phyloP scores from a whole-genome alignment of 1,139 yeast species.

The Taphrina sp. region DNA sequence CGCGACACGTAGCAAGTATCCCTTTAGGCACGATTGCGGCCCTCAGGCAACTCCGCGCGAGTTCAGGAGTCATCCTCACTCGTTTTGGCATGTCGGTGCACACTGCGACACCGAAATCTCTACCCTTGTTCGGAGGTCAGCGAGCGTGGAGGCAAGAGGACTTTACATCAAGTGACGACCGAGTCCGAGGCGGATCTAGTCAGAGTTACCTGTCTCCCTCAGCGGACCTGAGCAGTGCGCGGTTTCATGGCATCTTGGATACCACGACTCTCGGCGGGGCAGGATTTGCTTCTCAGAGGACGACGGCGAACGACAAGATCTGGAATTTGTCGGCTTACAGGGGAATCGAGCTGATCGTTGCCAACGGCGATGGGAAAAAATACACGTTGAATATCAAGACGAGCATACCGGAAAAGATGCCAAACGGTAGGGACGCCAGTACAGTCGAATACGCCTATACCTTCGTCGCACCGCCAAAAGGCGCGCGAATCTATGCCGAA shows the following conservation, averaged over 20 bases:
- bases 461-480: conserved; percentile 10
- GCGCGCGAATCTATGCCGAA: conserved; percentile 4
- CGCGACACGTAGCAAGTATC: too few relatives aligned
- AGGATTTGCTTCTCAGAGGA: conserved; percentile 33
- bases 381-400: conserved; percentile 31
- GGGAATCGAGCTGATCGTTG: conserved; percentile 28
- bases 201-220: conserved; percentile 14
- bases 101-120: conserved; percentile 6
- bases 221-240: conserved; percentile 10
- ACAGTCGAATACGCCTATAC: conserved; percentile 25
- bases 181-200: conserved; percentile 32
- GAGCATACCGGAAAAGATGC: conserved; percentile 7
- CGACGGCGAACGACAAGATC: conserved; percentile 4
- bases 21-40: too few relatives aligned
- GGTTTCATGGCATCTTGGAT: conserved; percentile 32
- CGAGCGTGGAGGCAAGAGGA: conserved; percentile 32
- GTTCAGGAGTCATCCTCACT: too few relatives aligned
- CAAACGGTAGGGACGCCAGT: conserved; percentile 13
- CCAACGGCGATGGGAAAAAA: conserved; percentile 20
- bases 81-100: neutral
- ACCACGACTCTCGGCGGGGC: conserved; percentile 34
- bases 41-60: too few relatives aligned
- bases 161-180: conserved; percentile 28
- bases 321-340: conserved; percentile 30
- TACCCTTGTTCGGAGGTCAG: conserved; percentile 29